Conservation (phyloP, 805 yeast genomes). For the Sugiyamaella chiloensis region DNA sequence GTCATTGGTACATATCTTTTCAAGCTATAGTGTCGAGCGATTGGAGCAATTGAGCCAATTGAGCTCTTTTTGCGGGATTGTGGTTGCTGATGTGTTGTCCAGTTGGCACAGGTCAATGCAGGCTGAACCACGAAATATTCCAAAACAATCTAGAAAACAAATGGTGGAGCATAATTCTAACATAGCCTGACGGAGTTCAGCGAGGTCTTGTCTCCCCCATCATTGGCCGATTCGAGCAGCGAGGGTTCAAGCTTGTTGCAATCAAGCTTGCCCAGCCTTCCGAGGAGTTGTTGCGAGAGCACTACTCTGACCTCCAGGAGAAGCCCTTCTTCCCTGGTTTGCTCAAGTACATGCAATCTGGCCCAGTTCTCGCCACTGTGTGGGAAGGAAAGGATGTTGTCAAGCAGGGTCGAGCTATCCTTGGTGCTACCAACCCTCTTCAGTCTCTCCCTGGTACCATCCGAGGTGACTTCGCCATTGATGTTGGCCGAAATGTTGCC, state of each 20-base stretch:
- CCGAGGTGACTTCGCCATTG: constrained; percentile 98
- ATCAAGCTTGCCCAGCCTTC: constrained; percentile 87
- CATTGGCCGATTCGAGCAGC: constrained; percentile 89
- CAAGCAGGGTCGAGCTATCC: constrained; percentile 94
- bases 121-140: no score
- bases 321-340: constrained; percentile 99
- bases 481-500: constrained; percentile 98
- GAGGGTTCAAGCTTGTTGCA: constrained; percentile 97
- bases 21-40: no score
- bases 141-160: no score
- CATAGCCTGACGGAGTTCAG: constrained; percentile 97
- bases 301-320: constrained; percentile 90
- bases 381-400: constrained; percentile 99
- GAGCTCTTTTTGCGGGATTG: neutral
- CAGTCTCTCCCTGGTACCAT: constrained; percentile 98
- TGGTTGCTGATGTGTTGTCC: no score
- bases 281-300: constrained; percentile 83
- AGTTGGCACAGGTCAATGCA: no score
- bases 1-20: no score
- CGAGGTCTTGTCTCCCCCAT: constrained; percentile 92
- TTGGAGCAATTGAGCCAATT: neutral
- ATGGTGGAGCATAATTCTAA: constrained; percentile 3
- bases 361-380: constrained; percentile 98
- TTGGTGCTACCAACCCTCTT: constrained; percentile 99
- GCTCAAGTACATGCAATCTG: constrained; percentile 94